These are phyloP conservation scores for Astragalus membranaceus DNA, from an alignment of 306 rosid species.

Conservation along the genomic window DNA sequence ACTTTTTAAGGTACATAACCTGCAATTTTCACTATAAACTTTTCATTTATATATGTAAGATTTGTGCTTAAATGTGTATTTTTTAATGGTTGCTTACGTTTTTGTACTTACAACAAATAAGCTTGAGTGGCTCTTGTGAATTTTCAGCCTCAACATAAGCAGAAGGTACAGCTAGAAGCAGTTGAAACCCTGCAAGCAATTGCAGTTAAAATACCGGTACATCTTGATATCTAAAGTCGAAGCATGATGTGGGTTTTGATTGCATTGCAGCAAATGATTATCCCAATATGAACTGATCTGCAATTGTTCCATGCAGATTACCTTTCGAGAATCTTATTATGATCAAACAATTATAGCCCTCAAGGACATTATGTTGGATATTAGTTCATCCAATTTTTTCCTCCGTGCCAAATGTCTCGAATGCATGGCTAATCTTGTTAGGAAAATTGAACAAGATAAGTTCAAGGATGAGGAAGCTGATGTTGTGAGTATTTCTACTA, in stretches of 20 bases:
- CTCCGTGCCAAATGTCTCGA: constrained; percentile 12
- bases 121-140: not conserved
- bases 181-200: not conserved
- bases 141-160: not conserved
- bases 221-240: not conserved
- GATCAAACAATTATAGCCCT: not conserved
- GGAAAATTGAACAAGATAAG: not conserved
- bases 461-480: not conserved
- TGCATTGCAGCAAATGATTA: not conserved
- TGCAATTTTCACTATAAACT: not conserved
- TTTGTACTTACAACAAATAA: not conserved
- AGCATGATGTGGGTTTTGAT: not conserved
- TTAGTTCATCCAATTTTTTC: not conserved
- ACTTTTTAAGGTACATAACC: constrained; percentile 16
- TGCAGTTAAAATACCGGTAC: constrained; percentile 14
- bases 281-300: not conserved
- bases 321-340: not conserved
- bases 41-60: not conserved
- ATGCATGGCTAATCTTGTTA: not conserved
- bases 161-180: not conserved
- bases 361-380: not conserved
- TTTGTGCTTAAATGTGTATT: not conserved
- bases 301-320: constrained; percentile 7
- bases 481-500: constrained; percentile 5
- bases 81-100: too few species aligned